A percentile compares a stretch with the other conserved stretches of the same genome.
Evolutionary conservation across 257 asterid genomes (phyloP).

Genomic region (Nemophila menziesii): DNA sequence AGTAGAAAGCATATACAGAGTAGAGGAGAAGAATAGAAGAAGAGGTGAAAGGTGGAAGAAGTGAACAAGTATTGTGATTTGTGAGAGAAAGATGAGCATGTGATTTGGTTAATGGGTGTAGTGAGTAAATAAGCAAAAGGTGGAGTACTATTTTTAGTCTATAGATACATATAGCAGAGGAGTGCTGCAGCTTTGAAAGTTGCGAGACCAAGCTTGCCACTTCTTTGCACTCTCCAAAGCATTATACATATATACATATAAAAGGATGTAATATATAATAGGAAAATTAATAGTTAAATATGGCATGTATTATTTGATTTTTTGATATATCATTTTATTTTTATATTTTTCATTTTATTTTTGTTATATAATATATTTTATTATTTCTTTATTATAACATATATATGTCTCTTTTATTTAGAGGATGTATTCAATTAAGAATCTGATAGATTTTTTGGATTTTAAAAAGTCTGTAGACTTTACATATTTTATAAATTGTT

Average conservation of each 20-base stretch:
- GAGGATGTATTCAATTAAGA: too few relatives aligned
- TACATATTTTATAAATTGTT: too few relatives aligned
- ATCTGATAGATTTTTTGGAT: too few relatives aligned
- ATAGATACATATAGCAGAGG: constrained; percentile 19
- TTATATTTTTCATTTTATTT: constrained; percentile 27
- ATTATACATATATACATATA: too few relatives aligned
- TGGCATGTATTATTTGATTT: not conserved
- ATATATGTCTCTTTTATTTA: too few relatives aligned
- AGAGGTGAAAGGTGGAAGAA: not conserved
- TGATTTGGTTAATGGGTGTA: constrained; percentile 28
- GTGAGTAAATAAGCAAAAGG: constrained; percentile 11
- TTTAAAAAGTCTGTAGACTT: too few relatives aligned
- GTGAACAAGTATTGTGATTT: too few relatives aligned
- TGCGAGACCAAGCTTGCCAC: constrained; percentile 36
- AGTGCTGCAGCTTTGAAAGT: constrained; percentile 45
- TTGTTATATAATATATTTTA: too few relatives aligned
- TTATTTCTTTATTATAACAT: too few relatives aligned
- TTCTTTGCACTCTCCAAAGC: constrained; percentile 48
- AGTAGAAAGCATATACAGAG: constrained; percentile 14
- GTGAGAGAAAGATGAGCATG: constrained; percentile 18
- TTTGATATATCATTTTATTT: constrained; percentile 16
- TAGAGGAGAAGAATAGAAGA: not conserved
- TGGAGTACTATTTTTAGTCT: constrained; percentile 12
- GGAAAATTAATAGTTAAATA: too few relatives aligned
- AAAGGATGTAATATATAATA: too few relatives aligned